These are phyloP conservation scores for Lunasporangiospora selenospora DNA, from an alignment of 192 early-diverging fungal genomes.

Conservation along the genomic window DNA sequence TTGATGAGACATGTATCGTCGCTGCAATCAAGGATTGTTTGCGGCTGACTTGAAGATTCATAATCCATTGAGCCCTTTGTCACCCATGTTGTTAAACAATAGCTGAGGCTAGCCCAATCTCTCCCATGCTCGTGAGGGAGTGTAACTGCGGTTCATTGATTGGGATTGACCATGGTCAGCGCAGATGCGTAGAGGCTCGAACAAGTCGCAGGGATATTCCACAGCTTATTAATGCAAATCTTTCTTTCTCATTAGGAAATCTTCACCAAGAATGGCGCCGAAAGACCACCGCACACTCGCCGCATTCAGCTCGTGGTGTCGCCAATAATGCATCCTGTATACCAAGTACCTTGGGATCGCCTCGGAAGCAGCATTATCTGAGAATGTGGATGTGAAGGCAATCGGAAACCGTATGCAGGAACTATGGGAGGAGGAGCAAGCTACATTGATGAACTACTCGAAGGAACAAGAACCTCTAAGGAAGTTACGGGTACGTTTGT, in stretches of 20 bases:
- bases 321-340: slow-evolving; percentile 6
- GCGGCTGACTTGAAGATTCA: no score
- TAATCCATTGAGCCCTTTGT: no score
- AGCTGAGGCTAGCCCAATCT: slow-evolving; percentile 24
- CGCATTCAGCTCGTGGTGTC: no score
- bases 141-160: slow-evolving; percentile 17
- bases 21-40: no score
- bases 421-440: slow-evolving; percentile 13
- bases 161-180: slow-evolving; percentile 13
- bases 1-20: background rate
- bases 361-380: slow-evolving; percentile 9
- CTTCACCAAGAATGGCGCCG: no score
- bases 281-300: no score
- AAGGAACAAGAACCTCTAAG: slow-evolving; percentile 28
- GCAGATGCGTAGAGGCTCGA: no score
- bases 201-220: slow-evolving; percentile 1
- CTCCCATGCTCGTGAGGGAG: slow-evolving; percentile 26
- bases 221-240: slow-evolving; percentile 4
- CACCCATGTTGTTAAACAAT: no score
- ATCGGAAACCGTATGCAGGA: slow-evolving; percentile 14
- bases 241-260: slow-evolving; percentile 8
- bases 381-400: slow-evolving; percentile 10
- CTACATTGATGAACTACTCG: slow-evolving; percentile 17
- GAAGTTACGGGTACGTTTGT: slow-evolving; percentile 10
- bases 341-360: slow-evolving; percentile 15